Base-by-base conservation (phyloP, 108 stramenopile species). In the Cyclotella baltica region DNA sequence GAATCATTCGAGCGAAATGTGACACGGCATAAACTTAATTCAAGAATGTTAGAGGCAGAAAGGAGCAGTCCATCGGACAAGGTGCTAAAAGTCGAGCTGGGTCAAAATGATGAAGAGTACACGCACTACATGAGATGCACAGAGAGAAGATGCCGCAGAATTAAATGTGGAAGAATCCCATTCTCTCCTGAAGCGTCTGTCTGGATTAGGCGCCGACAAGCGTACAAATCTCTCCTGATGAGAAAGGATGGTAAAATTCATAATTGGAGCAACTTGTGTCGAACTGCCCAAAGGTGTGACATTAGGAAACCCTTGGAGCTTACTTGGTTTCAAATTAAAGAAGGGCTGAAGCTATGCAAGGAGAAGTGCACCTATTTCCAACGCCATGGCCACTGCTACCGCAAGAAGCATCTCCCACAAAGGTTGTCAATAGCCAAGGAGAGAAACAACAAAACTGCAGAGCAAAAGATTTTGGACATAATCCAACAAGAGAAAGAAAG, bases 71-170 rank as follows among this genome's bases (percentile, higher is more conserved):
- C 13, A 1, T 15, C 10, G 0, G 20, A 30, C 1, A 31, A 61
- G 31, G 31, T n/a, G 11, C 13, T 61, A 4, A 33, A 61, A 16
- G 31, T 0, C 1, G 16, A 2, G 0, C 27, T 76, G 13, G 66
- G 53, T n/a, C 18, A 46, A 19, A 36, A 52, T 2, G 75, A 76
- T 11, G 33, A 30, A 38, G 51, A 67, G 6, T 5, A 2, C 25
- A 30, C 4, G 25, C 51, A 68, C 4, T 38, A 0, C 31, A 28
- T 16, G 50, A 15, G 4, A 0, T 67, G 55, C 5, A 67, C 75
- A 8, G 75, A 76, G 50, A 76, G 68, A 67, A 76, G 57, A 31
- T 68, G 75, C 28, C 20, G 75, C 25, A 67, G 55, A 51, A 15
- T 67, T 11, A 67, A 40, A 31, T 43, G 20, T 27, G 65, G 75